A percentile compares a stretch with the other conserved stretches of the same genome.
Conservation (phyloP, 305 asterid genomes). For the Ilex paraguariensis region DNA sequence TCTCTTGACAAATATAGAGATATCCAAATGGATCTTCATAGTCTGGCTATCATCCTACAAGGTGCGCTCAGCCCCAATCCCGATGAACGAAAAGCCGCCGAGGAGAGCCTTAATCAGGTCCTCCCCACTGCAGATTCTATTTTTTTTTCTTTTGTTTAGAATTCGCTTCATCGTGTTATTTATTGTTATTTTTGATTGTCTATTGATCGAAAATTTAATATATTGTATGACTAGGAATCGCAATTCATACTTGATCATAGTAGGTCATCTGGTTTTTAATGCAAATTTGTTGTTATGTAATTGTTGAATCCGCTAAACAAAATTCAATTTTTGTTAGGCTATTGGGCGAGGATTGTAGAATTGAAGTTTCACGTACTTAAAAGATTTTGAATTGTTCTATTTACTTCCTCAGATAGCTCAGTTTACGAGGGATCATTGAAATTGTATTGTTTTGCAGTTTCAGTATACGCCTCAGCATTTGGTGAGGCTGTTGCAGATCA, state of each 20-base stretch:
- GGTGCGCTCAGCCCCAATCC: conserved; percentile 91
- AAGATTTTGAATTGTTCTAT: background rate
- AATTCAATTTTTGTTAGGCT: background rate
- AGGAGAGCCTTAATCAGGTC: conserved; percentile 88
- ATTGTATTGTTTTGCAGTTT: conserved; percentile 43
- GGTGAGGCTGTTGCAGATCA: conserved; percentile 96
- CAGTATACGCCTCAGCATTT: conserved; percentile 88
- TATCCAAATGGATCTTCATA: conserved; percentile 71
- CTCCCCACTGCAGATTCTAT: background rate
- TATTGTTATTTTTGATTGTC: conserved; percentile 2
- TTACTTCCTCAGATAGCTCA: too few relatives aligned
- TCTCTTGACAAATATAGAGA: conserved; percentile 8
- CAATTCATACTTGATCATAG: background rate
- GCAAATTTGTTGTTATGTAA: background rate
- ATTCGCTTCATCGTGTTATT: too few relatives aligned
- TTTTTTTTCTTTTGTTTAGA: background rate
- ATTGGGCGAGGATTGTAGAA: conserved; percentile 2
- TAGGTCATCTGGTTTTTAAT: background rate
- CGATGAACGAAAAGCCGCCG: conserved; percentile 78
- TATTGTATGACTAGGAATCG: too few relatives aligned
- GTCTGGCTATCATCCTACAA: conserved; percentile 61
- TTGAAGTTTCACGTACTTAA: background rate
- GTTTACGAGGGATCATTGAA: conserved; percentile 4
- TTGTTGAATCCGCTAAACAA: background rate
- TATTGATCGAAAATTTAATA: background rate